Evolutionary conservation across 2,329 filamentous ascomycete species (phyloP), one percentile per base, ranked within the genome.

Genomic region (Clonostachys solani): DNA sequence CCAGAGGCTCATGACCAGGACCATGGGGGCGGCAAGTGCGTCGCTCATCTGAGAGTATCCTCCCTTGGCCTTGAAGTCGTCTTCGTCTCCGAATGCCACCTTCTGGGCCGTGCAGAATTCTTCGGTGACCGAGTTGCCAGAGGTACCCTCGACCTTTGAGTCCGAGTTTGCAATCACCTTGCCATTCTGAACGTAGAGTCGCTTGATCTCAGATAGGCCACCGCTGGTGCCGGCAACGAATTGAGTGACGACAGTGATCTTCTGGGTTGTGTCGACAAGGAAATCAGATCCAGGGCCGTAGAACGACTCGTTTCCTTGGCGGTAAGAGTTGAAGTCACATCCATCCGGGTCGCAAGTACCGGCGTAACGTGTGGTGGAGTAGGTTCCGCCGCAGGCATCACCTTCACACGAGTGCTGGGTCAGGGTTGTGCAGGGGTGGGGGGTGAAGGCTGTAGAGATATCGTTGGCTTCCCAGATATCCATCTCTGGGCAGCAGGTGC

Each of bases 261-360:
- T 38, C 36, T 38, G 13, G 46, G 60, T 73, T 45, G 79, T 82
- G 61, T 84, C 75, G 51, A 86, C 70, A n/a, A 67, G 81, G 36
- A 38, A 38, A 5, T 18, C 36, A 60, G 69, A 69, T 52, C 75
- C 77, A 0, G 72, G 65, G 35, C 81, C 82, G 63, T 78, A 86
- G 69, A 84, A 86, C 60, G 60, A 61, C 38, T 46, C 68, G 62
- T 78, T 75, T 40, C 81, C 82, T 68, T 80, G 73, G 56, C 81
- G 80, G 75, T 77, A 86, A 23, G 75, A 67, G 72, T 84, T 84
- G 71, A 79, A 84, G 59, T 84, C 82, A 56, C 83, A 86, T 17
- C 83, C 83, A 52, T 81, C 77, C 48, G 77, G 76, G 61, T 86
- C 83, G 66, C 83, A 86, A 40, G 75, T 65, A 49, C 80, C 80